These are phyloP conservation scores for Botrytis fragariae DNA, from an alignment of 2,329 filamentous ascomycete genomes.

Conservation along the genomic window DNA sequence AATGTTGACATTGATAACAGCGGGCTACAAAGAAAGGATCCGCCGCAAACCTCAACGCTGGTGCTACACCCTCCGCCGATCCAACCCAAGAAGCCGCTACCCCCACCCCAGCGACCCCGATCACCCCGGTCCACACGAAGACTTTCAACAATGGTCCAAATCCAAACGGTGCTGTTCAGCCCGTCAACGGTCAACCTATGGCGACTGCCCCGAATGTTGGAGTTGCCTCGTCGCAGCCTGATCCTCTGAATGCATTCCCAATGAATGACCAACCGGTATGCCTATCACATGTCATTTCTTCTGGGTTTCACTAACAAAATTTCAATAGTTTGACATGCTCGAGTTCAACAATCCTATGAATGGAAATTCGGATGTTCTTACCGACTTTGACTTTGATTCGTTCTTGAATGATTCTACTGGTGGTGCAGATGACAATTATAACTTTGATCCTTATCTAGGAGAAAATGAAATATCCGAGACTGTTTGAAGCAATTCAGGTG, in stretches of 20 bases:
- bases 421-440: constrained; percentile 52
- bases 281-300: not conserved
- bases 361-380: constrained; percentile 54
- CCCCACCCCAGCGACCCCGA: constrained; percentile 61
- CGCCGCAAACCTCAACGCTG: constrained; percentile 52
- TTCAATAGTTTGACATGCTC: constrained; percentile 41
- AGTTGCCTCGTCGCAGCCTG: constrained; percentile 47
- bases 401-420: constrained; percentile 54
- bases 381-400: constrained; percentile 67
- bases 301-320: not conserved
- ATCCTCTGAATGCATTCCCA: constrained; percentile 50
- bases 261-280: constrained; percentile 39
- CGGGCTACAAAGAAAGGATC: constrained; percentile 57
- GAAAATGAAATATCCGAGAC: constrained; percentile 54
- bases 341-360: constrained; percentile 56
- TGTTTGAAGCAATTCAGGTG: constrained; percentile 43
- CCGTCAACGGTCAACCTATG: constrained; percentile 41
- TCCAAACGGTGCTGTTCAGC: constrained; percentile 45
- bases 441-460: constrained; percentile 56
- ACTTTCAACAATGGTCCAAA: constrained; percentile 45
- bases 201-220: constrained; percentile 44
- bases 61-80: constrained; percentile 58
- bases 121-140: constrained; percentile 55
- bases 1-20: constrained; percentile 39
- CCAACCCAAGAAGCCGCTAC: constrained; percentile 55